A percentile compares a stretch with the other conserved stretches of the same genome.
These are phyloP conservation scores for Coprinopsis marcescibilis DNA, from an alignment of 768 basidiomycete genomes.

Conservation along the genomic window DNA sequence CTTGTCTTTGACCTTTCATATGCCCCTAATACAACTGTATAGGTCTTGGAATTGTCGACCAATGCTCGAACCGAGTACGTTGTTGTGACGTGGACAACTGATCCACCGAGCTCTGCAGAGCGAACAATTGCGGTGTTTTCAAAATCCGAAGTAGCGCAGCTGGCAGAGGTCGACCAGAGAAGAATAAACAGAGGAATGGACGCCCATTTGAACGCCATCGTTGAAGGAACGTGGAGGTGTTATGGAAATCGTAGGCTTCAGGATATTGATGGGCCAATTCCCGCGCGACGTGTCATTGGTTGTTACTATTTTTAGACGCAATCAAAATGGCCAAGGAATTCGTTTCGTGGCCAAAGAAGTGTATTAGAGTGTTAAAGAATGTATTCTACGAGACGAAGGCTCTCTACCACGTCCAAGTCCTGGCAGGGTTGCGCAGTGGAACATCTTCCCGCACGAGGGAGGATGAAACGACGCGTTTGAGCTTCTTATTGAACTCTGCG, in stretches of 20 bases:
- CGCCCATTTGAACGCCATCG: constrained; percentile 42
- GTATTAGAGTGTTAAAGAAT: constrained; percentile 12
- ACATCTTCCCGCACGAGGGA: constrained; percentile 72
- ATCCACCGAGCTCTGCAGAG: constrained; percentile 84
- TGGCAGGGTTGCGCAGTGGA: constrained; percentile 67
- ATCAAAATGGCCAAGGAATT: neutral
- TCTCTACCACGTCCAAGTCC: constrained; percentile 79
- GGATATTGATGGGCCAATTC: constrained; percentile 4
- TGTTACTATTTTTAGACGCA: constrained; percentile 15
- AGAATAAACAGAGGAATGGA: constrained; percentile 43
- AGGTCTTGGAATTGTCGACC: constrained; percentile 51
- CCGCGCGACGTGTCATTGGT: constrained; percentile 24
- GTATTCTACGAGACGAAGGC: too few species aligned
- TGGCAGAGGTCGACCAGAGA: constrained; percentile 32
- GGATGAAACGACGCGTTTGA: constrained; percentile 77
- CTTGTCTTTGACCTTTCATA: constrained; percentile 63
- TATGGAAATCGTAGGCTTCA: constrained; percentile 2
- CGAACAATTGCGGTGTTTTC: constrained; percentile 89
- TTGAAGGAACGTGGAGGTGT: constrained; percentile 20
- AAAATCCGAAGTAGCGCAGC: constrained; percentile 46
- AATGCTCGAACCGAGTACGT: constrained; percentile 80
- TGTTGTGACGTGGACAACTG: constrained; percentile 83
- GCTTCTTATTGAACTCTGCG: constrained; percentile 55
- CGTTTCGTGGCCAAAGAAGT: neutral
- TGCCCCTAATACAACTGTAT: constrained; percentile 61